Conservation (phyloP, 2,329 filamentous ascomycete genomes). For the Triangularia verruculosa region DNA sequence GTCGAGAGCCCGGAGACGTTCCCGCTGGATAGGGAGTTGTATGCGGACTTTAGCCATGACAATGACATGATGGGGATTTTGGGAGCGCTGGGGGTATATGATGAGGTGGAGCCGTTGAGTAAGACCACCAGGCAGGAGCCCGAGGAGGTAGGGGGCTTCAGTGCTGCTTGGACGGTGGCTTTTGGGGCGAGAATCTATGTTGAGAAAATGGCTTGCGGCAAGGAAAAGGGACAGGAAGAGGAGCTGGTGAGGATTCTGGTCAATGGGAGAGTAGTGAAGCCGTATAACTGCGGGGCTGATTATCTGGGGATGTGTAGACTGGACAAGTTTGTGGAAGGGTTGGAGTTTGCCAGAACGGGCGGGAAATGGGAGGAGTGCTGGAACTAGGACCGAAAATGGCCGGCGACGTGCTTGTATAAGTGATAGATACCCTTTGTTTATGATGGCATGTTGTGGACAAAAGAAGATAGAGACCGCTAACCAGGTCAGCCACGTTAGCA, state of each 20-base stretch:
- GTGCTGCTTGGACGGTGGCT: constrained; percentile 75
- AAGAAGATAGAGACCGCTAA: no score
- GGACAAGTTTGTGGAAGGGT: constrained; percentile 66
- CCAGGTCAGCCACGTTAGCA: no score
- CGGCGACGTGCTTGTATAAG: neutral
- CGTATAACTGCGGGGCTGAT: constrained; percentile 70
- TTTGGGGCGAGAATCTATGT: constrained; percentile 81
- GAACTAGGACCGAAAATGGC: constrained; percentile 3
- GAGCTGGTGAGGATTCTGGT: constrained; percentile 77
- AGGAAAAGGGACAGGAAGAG: constrained; percentile 41
- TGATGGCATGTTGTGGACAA: no score
- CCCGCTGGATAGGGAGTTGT: constrained; percentile 65
- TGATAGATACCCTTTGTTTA: neutral
- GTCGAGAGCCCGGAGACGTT: constrained; percentile 67
- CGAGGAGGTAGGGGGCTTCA: constrained; percentile 62
- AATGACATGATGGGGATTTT: constrained; percentile 79
- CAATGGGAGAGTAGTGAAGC: constrained; percentile 76
- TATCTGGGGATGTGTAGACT: constrained; percentile 67
- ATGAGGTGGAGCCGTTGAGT: constrained; percentile 58
- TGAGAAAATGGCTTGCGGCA: constrained; percentile 75
- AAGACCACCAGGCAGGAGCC: constrained; percentile 50
- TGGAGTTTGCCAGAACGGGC: constrained; percentile 69
- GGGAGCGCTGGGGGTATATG: constrained; percentile 75
- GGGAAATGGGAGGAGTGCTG: constrained; percentile 70
- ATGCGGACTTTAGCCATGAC: constrained; percentile 91